phyloP scores from a whole-genome alignment of 371 early-diverging fungal genomes.

The Cokeromyces recurvatus region DNA sequence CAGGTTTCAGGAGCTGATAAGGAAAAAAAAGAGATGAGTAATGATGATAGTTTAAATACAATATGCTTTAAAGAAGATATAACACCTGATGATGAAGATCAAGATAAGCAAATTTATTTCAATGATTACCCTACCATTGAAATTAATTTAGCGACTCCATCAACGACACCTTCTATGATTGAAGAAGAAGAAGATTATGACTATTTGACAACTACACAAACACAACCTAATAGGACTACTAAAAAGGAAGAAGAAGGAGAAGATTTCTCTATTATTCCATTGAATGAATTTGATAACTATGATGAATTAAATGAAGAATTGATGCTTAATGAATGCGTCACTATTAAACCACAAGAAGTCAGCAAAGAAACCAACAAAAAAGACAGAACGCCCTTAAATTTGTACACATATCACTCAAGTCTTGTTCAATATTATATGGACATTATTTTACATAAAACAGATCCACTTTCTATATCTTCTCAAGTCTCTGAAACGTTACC shows the following conservation, averaged over 20 bases:
- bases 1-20: too few relatives aligned
- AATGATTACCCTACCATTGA: too few relatives aligned
- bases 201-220: background rate
- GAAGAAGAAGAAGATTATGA: background rate
- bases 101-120: background rate
- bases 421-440: constrained; percentile 1
- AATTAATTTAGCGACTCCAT: too few relatives aligned
- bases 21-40: background rate
- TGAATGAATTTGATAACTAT: background rate
- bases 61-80: constrained; percentile 3
- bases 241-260: constrained; percentile 1
- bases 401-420: background rate
- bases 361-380: too few relatives aligned
- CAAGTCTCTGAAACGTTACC: too few relatives aligned
- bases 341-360: too few relatives aligned
- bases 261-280: background rate
- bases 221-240: background rate
- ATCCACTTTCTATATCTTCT: too few relatives aligned
- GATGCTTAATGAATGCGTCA: background rate
- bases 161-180: background rate
- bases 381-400: background rate
- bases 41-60: background rate
- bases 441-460: background rate
- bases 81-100: background rate
- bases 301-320: background rate